Conservation (phyloP, 23 red algal species). For the Porphyridium purpureum region DNA sequence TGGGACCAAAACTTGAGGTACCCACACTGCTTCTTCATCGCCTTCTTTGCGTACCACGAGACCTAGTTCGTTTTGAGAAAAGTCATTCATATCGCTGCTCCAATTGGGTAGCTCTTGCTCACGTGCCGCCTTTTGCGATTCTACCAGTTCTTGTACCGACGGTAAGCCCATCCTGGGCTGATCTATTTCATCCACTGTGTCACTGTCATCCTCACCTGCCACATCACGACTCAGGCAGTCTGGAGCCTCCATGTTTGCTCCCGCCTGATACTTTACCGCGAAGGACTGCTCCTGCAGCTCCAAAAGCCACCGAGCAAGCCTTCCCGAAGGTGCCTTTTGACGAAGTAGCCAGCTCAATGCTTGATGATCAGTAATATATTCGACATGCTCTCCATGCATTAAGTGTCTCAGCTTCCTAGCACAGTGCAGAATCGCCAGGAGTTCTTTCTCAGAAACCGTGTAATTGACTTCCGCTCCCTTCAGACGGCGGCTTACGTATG, state of each 20-base stretch:
- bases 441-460: slow-evolving; percentile 1
- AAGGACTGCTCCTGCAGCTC: not conserved
- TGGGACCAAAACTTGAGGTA: not conserved
- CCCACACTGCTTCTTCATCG: not conserved
- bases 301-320: not conserved
- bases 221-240: not conserved
- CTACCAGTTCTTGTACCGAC: not conserved
- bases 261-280: not conserved
- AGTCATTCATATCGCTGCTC: not conserved
- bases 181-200: no score
- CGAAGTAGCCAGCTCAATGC: not conserved
- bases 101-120: not conserved
- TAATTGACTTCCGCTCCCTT: not conserved
- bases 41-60: not conserved
- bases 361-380: not conserved
- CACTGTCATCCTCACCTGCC: not conserved
- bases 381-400: not conserved
- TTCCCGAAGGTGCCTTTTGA: not conserved
- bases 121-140: not conserved
- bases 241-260: not conserved
- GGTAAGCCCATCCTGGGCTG: not conserved
- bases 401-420: not conserved
- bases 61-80: not conserved
- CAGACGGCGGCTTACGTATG: not conserved
- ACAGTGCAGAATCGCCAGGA: not conserved